phyloP scores from a whole-genome alignment of 495 filamentous ascomycete species.

The Cercophora sp. region DNA sequence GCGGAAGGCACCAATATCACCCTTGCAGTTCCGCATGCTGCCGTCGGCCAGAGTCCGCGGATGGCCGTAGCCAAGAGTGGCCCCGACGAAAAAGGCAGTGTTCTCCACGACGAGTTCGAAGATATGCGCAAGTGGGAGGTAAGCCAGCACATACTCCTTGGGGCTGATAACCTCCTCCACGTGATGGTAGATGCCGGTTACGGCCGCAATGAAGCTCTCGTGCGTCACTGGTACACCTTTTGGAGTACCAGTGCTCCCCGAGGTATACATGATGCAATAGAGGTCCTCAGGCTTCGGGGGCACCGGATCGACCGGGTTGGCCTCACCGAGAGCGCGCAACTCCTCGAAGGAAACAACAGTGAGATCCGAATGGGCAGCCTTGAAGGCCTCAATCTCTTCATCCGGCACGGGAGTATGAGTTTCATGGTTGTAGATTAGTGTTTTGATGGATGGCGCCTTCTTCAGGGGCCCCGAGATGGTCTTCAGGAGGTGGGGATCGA shows the following conservation, averaged over 20 bases:
- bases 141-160: conserved; percentile 67
- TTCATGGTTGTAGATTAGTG: conserved; percentile 43
- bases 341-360: conserved; percentile 43
- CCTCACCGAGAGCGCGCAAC: conserved; percentile 55
- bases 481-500: conserved; percentile 57
- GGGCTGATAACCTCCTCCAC: conserved; percentile 45
- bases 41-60: conserved; percentile 74
- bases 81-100: conserved; percentile 65
- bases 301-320: conserved; percentile 57
- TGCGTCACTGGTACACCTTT: conserved; percentile 87
- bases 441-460: conserved; percentile 38
- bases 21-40: conserved; percentile 43
- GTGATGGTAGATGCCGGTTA: conserved; percentile 40
- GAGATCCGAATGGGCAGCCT: conserved; percentile 34
- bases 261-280: conserved; percentile 94
- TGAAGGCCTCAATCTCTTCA: conserved; percentile 40
- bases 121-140: conserved; percentile 89
- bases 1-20: conserved; percentile 73
- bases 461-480: conserved; percentile 39
- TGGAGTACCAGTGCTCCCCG: conserved; percentile 82
- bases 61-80: conserved; percentile 78
- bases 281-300: conserved; percentile 67
- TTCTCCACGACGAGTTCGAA: conserved; percentile 82
- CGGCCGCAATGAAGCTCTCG: conserved; percentile 65
- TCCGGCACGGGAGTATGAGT: conserved; percentile 37